phyloP scores from a whole-genome alignment of 2,329 filamentous ascomycete genomes.

The Penicillium thymicola region DNA sequence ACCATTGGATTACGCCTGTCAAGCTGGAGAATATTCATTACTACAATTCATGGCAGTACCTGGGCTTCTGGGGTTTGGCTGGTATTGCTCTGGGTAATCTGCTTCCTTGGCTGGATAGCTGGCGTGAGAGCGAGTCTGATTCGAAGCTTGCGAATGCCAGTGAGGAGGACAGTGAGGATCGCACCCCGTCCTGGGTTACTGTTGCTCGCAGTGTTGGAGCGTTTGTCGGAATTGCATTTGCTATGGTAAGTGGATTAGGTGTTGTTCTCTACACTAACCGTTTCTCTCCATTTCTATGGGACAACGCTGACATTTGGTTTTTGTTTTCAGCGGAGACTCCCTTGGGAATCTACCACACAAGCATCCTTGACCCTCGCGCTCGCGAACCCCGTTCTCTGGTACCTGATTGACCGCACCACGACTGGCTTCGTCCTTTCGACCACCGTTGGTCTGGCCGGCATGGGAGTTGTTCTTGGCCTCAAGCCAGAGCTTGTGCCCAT shows the following conservation, averaged over 20 bases:
- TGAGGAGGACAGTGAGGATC: constrained; percentile 30
- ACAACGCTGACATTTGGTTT: constrained; percentile 14
- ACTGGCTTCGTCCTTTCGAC: constrained; percentile 78
- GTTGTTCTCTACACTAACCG: background rate
- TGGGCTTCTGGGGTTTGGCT: constrained; percentile 76
- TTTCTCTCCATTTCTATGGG: background rate
- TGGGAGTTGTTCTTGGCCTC: constrained; percentile 68
- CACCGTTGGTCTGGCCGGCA: constrained; percentile 69
- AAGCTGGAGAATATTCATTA: constrained; percentile 56
- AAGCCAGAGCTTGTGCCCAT: constrained; percentile 75
- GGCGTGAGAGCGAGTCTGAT: constrained; percentile 59
- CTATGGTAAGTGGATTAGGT: constrained; percentile 64
- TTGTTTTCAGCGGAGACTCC: constrained; percentile 68
- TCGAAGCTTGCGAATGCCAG: constrained; percentile 26
- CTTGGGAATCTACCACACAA: constrained; percentile 94
- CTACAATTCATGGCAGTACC: constrained; percentile 60
- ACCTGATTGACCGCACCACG: constrained; percentile 85
- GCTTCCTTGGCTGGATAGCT: constrained; percentile 76
- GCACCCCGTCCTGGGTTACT: constrained; percentile 62
- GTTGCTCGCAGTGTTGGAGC: constrained; percentile 67
- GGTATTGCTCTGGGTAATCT: constrained; percentile 75
- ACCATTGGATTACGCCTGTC: constrained; percentile 60
- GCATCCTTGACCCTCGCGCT: constrained; percentile 84
- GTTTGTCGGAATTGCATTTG: constrained; percentile 71
- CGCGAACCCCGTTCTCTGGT: constrained; percentile 93